Conservation (phyloP, 257 asterid species). For the Cinchona pubescens region DNA sequence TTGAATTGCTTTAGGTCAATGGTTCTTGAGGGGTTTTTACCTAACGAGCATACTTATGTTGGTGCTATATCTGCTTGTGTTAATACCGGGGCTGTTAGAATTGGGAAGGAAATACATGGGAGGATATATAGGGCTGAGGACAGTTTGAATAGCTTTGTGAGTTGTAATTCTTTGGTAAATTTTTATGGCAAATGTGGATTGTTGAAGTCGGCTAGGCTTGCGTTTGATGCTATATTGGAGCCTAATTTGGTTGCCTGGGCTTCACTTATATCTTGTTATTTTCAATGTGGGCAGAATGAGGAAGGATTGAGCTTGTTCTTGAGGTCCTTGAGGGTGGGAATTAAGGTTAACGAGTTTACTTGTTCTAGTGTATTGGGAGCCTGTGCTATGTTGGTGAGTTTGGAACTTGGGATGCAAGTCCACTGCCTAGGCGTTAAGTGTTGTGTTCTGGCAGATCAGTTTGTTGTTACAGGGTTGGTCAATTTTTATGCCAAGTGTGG, state of each 20-base stretch:
- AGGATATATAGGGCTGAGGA: slow-evolving; percentile 46
- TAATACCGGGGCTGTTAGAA: slow-evolving; percentile 35
- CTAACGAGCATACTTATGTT: slow-evolving; percentile 61
- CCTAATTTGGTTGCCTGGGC: slow-evolving; percentile 59
- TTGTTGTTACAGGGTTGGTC: slow-evolving; percentile 57
- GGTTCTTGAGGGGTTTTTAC: slow-evolving; percentile 53
- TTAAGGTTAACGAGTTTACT: slow-evolving; percentile 54
- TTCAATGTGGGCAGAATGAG: slow-evolving; percentile 53
- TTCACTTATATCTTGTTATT: slow-evolving; percentile 53
- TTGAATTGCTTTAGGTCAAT: slow-evolving; percentile 44
- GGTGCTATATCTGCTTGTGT: slow-evolving; percentile 65
- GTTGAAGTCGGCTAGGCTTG: slow-evolving; percentile 49
- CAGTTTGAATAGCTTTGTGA: slow-evolving; percentile 41
- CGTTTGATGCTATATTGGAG: slow-evolving; percentile 55
- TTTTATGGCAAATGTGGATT: slow-evolving; percentile 75
- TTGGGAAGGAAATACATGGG: slow-evolving; percentile 73
- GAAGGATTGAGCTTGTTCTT: slow-evolving; percentile 55
- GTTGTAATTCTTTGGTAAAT: slow-evolving; percentile 59
- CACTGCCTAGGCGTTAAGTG: slow-evolving; percentile 52
- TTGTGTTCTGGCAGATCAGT: slow-evolving; percentile 54
- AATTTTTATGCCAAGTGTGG: slow-evolving; percentile 76
- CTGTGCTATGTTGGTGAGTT: slow-evolving; percentile 51
- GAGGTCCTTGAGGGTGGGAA: slow-evolving; percentile 47
- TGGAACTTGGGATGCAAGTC: slow-evolving; percentile 57
- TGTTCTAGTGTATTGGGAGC: slow-evolving; percentile 57